Conservation (phyloP, 345 rosid species). For the Carallia brachiata region DNA sequence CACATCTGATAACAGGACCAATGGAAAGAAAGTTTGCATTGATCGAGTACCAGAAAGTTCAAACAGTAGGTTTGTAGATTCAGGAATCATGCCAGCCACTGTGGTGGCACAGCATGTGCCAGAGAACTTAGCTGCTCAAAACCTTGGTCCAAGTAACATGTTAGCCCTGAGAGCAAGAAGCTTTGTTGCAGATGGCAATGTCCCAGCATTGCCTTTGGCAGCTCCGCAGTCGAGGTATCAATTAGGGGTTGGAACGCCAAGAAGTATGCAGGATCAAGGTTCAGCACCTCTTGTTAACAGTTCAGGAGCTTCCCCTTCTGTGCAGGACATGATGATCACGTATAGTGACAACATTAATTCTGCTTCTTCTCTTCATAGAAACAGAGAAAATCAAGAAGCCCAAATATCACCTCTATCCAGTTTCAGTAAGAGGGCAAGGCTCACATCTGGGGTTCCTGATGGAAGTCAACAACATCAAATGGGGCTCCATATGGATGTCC, state of each 20-base stretch:
- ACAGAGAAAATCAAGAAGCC: constrained; percentile 73
- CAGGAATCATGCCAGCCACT: constrained; percentile 49
- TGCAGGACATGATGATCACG: constrained; percentile 64
- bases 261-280: constrained; percentile 69
- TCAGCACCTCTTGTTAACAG: constrained; percentile 40
- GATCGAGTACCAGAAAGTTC: constrained; percentile 72
- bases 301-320: constrained; percentile 57
- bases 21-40: constrained; percentile 74
- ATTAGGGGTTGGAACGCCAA: constrained; percentile 45
- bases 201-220: constrained; percentile 45
- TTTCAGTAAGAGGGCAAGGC: constrained; percentile 62
- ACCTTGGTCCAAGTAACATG: constrained; percentile 48
- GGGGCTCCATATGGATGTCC: constrained; percentile 54
- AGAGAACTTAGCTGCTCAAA: constrained; percentile 57
- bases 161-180: constrained; percentile 52
- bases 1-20: constrained; percentile 53
- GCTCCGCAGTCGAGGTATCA: constrained; percentile 59
- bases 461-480: constrained; percentile 65
- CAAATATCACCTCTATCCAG: constrained; percentile 59
- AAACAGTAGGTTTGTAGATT: constrained; percentile 46
- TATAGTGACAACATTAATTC: constrained; percentile 53
- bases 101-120: constrained; percentile 53
- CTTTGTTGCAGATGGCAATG: constrained; percentile 49
- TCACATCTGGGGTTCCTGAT: constrained; percentile 50
- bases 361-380: constrained; percentile 52